Base-by-base conservation (phyloP, 306 rosid species). In the Gillenia trifoliata region DNA sequence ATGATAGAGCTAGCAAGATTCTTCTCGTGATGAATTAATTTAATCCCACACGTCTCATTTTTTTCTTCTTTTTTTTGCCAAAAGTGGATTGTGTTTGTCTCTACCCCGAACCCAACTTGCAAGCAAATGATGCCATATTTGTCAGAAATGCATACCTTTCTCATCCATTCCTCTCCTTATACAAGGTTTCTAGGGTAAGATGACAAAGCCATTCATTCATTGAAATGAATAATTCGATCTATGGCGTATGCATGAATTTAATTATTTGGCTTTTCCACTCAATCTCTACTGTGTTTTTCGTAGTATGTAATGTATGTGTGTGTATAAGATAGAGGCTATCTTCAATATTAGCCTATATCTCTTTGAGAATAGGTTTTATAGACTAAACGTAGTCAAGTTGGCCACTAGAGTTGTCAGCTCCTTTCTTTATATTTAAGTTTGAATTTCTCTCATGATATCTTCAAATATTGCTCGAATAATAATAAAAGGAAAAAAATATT, bases 11-110 rank as follows among this genome's bases (percentile, higher is more conserved):
- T 38, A 38, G 41, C 41, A 8, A 38, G 41, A 2, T 38, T 38
- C 41, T 38, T 38, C 41, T 38, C 41, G 41, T 38, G 41, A 38
- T 38, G 41, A 38, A 38, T 16, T 47, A 47, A 47, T 47, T 47
- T 47, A 33, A 70, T 33, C 64, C 62, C 31, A 31, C 5, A 70
- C 74, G 74, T 22, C 74, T 54, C 30, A 31, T 22, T n/a, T 50
- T 12, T 11, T 22, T 36, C 4, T 28, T 1, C 4, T 15, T 45
- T 15, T 36, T 36, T 8, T 8, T 38, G 41, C 8, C 29, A 25
- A 54, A 30, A 54, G 34, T 50, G 64, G 47, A 20, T n/a, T 49
- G 26, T 36, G 29, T 11, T 38, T 20, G 50, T 22, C 50, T 65
- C 9, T 5, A 65, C 50, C 19, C 47, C 40, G 6, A 38, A 9